These are phyloP conservation scores for Diaporthe destruens DNA, from an alignment of 2,329 filamentous ascomycete genomes.

Conservation along the genomic window DNA sequence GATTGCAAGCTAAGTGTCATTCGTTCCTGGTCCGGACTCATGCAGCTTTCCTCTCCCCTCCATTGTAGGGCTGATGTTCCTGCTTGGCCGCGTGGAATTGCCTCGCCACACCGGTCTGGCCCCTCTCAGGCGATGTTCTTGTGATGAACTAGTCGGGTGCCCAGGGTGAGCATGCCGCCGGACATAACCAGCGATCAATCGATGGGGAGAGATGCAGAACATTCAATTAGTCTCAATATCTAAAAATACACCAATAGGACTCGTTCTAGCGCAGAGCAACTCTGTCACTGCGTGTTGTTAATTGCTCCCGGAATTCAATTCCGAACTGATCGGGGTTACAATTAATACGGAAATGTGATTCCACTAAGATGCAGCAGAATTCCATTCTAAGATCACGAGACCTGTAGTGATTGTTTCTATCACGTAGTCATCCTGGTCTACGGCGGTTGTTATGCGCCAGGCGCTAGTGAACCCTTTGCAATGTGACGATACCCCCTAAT, in stretches of 20 bases:
- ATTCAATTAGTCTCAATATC: not conserved
- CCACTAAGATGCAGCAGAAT: not conserved
- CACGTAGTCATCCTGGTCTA: not conserved
- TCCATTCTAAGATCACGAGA: constrained; percentile 4
- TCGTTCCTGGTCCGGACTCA: not conserved
- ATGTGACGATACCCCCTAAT: constrained; percentile 1
- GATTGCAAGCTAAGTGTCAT: too few relatives aligned
- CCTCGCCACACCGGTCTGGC: not conserved
- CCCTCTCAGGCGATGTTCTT: not conserved
- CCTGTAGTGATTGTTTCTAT: not conserved
- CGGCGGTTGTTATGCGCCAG: not conserved
- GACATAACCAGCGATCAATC: too few relatives aligned
- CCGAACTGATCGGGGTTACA: too few relatives aligned
- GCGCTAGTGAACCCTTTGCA: not conserved
- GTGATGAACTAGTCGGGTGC: too few relatives aligned
- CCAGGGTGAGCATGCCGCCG: too few relatives aligned
- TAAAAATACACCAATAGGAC: not conserved
- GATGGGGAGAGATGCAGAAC: not conserved
- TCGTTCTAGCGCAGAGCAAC: not conserved
- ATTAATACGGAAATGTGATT: not conserved
- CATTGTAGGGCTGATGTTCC: not conserved
- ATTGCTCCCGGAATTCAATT: constrained; percentile 2
- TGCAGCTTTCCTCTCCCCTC: not conserved
- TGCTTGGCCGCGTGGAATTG: too few relatives aligned
- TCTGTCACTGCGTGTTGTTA: not conserved